These are phyloP conservation scores for Pezicula rhizophila DNA, from an alignment of 2,329 filamentous ascomycete species.

Conservation along the genomic window DNA sequence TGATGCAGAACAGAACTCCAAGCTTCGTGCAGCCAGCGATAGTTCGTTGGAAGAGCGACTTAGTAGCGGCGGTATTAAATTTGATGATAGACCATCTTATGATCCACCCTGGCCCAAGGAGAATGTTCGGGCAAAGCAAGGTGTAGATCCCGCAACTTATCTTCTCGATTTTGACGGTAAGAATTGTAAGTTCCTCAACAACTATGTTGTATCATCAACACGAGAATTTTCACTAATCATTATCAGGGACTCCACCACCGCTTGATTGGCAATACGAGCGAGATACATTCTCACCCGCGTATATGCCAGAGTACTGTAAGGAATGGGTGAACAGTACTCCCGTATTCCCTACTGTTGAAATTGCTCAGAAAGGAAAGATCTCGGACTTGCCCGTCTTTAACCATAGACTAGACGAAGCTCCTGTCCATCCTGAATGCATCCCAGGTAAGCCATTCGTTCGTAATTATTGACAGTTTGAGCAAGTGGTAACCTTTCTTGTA, in stretches of 20 bases:
- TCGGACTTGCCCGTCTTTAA: conserved; percentile 10
- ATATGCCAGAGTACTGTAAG: conserved; percentile 18
- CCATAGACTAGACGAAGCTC: conserved; percentile 5
- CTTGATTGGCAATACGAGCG: conserved; percentile 21
- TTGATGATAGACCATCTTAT: not conserved
- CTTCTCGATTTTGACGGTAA: conserved; percentile 20
- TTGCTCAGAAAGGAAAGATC: conserved; percentile 9
- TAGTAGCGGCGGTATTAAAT: conserved; percentile 4
- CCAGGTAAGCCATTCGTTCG: conserved; percentile 16
- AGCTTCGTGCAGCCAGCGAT: not conserved
- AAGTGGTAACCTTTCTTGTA: conserved; percentile 2
- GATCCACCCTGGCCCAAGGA: conserved; percentile 2
- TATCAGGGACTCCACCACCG: not conserved
- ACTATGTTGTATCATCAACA: not conserved
- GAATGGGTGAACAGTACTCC: conserved; percentile 20
- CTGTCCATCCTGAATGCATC: conserved; percentile 11
- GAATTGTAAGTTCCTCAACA: conserved; percentile 11
- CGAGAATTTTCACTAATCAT: not conserved
- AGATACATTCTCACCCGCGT: conserved; percentile 14
- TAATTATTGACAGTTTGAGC: not conserved
- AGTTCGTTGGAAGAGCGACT: conserved; percentile 8
- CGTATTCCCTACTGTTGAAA: conserved; percentile 6
- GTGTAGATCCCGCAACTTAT: conserved; percentile 9
- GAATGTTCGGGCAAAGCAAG: conserved; percentile 16
- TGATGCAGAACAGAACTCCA: not conserved